phyloP scores from a whole-genome alignment of 139 green algal genomes.

The Chlorella sorokiniana region DNA sequence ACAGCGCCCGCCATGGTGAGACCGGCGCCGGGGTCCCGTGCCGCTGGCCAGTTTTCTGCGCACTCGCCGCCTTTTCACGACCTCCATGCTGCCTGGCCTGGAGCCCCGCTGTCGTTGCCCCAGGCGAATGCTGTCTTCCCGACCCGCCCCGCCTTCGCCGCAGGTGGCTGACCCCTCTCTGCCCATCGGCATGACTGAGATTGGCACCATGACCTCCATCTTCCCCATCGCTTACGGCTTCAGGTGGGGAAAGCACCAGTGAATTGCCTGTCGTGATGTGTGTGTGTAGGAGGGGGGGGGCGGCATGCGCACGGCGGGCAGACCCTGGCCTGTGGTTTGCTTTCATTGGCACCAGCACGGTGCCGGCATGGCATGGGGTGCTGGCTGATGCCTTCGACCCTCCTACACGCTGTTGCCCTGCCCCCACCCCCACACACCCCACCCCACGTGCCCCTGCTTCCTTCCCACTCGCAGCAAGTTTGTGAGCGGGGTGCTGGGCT shows the following conservation, averaged over 20 bases:
- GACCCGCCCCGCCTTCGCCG: background rate
- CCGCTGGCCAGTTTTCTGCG: background rate
- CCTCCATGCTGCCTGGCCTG: background rate
- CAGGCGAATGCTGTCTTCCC: no score
- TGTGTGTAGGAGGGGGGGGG: background rate
- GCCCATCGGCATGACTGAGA: slow-evolving; percentile 82
- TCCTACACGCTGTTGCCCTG: background rate
- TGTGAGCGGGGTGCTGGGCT: slow-evolving; percentile 86
- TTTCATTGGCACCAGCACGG: no score
- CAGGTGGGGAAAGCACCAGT: background rate
- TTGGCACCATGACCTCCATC: slow-evolving; percentile 93
- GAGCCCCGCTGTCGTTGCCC: no score
- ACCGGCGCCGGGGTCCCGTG: background rate
- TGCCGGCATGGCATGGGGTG: no score
- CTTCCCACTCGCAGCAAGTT: slow-evolving; percentile 75
- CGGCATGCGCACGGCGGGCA: no score
- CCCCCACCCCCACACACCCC: background rate
- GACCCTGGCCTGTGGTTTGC: no score
- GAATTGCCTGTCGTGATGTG: background rate
- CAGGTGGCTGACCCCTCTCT: slow-evolving; percentile 69
- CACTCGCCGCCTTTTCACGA: background rate
- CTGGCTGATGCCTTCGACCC: no score
- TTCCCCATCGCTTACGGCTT: slow-evolving; percentile 80
- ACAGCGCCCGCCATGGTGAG: slow-evolving; percentile 89
- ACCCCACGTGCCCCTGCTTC: background rate